Conservation (phyloP, 306 rosid genomes). For the Citrullus amarus region DNA sequence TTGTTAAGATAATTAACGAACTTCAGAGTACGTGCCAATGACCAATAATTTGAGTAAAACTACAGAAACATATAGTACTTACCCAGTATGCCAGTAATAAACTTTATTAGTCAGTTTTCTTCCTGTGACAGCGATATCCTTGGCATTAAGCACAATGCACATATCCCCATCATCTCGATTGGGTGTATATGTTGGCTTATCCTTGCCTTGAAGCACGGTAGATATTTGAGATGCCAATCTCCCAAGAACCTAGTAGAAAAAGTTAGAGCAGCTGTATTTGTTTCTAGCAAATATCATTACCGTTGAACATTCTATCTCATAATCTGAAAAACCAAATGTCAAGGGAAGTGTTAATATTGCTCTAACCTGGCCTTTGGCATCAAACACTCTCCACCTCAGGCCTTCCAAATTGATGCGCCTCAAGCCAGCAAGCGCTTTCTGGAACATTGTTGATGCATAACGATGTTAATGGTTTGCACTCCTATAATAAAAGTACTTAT, state of each 20-base stretch:
- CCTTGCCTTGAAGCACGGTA: conserved; percentile 87
- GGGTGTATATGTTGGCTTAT: conserved; percentile 85
- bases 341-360: background rate
- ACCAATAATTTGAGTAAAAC: background rate
- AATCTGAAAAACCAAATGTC: background rate
- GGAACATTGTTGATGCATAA: background rate
- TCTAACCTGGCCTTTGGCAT: conserved; percentile 83
- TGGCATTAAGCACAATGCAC: conserved; percentile 91
- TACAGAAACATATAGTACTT: conserved; percentile 16
- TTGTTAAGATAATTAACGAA: background rate
- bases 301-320: background rate
- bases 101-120: conserved; percentile 78
- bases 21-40: background rate
- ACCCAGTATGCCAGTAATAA: conserved; percentile 96
- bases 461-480: background rate
- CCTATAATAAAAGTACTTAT: background rate
- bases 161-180: conserved; percentile 91
- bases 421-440: conserved; percentile 90
- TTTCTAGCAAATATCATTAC: background rate
- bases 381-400: conserved; percentile 82
- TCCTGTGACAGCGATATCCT: conserved; percentile 78
- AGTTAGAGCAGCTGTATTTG: background rate
- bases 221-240: conserved; percentile 94
- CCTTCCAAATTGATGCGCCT: conserved; percentile 81
- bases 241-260: conserved; percentile 58